Base-by-base conservation (phyloP, 768 basidiomycete genomes). In the Chalciporus pseudorubinellus region DNA sequence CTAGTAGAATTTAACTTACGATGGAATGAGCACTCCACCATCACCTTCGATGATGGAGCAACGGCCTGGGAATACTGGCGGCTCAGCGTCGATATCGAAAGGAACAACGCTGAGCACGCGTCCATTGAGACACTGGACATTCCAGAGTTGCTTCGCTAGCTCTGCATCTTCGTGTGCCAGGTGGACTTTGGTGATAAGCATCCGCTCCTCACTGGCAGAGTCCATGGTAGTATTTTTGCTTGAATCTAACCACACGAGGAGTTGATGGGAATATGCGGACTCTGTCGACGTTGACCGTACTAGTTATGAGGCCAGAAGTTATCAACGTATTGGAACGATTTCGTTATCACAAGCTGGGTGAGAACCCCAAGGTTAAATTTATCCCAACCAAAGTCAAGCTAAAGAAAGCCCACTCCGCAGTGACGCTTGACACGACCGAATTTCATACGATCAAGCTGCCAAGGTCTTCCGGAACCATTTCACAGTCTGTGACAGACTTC, bases 401-500 rank as follows among this genome's bases (percentile, higher is more conserved):
- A 29, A 44, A 39, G 21, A 21, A 50, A 22, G 39, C 6, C 34
- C 29, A 13, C 24, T 11, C 9, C 18, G 5, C 14, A 12, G 24
- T 24, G 26, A 24, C 24, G 24, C 24, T 24, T 24, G 24, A 24
- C 24, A 24, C 24, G 7, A 24, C 7, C 24, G 24, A 24, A 24
- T 6, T 31, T 39, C 38, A 48, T 22, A n/a, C 6, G 20, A 41
- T 55, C 55, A 59, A 31, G 44, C 34, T 12, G 16, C 24, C 39
- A 58, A 57, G 1, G 76, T 75, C 53, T 72, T 75, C 49, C 68
- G 51, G 52, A 78, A 73, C 74, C 74, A 80, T 16, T 60, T 64
- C 9, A 72, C 63, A 1, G 70, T 69, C 48, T 77, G 73, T n/a
- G 71, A 64, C 38, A 77, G 64, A 10, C 75, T 70, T 13, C 70